Evolutionary conservation across 2,329 filamentous ascomycete species (phyloP), one percentile per base, ranked within the genome.

Genomic region (Colletotrichum gigasporum): DNA sequence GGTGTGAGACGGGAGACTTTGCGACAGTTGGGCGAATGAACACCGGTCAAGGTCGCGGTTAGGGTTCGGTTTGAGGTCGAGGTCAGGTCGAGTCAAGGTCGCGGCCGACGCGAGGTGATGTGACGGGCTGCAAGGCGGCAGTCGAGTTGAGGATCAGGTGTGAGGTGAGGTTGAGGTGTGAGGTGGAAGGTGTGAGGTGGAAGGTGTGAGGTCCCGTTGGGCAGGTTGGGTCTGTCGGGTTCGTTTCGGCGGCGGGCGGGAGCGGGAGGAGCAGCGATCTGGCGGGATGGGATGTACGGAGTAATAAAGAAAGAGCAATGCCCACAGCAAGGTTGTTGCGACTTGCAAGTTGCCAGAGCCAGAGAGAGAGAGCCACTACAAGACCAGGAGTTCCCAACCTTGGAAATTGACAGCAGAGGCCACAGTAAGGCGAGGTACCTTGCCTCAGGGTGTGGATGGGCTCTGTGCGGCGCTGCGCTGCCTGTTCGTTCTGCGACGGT

Each of bases 211-310:
- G 47, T 10, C 12, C 42, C 5, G 35, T 35, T 52, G 45, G 54
- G 37, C 45, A 37, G 54, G 35, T 52, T 61, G 32, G 56, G 48
- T 64, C 56, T 48, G 56, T 64, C 56, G 62, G 62, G 61, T 54
- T 61, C 16, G 62, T 61, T 61, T 64, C 48, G 56, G 42, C 62
- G 62, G 41, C 56, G 62, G 62, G 62, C 62, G 62, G 62, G 62
- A 65, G 62, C 62, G 62, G 62, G 56, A 65, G 62, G 56, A 65
- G 50, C 62, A 65, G 62, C 62, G 61, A 65, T 65, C 56, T 62
- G 48, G 32, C 50, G 62, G 62, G 56, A 53, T 61, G 55, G 47
- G 61, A 63, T 47, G 48, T 48, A 65, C 35, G 48, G 56, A 54
- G 55, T 45, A 53, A 37, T 56, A 54, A 51, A 47, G 30, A 22